Evolutionary conservation across 169 alveolate species (phyloP).

Genomic region (Cryptosporidium meleagridis): DNA sequence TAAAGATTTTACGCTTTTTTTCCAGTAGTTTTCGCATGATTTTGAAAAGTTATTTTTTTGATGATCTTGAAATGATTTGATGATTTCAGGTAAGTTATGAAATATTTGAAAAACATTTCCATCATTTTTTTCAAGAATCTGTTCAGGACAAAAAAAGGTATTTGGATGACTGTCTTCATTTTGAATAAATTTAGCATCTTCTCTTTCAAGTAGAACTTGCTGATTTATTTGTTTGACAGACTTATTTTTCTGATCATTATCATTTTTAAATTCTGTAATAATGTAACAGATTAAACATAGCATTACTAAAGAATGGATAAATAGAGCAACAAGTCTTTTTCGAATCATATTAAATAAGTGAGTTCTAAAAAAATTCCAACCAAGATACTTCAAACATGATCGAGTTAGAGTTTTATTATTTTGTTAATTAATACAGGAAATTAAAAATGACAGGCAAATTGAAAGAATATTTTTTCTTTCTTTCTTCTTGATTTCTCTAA

Average conservation of each 20-base stretch:
- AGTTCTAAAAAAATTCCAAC: no score
- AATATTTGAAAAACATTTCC: neutral
- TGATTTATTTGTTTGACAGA: no score
- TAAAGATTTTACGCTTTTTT: neutral
- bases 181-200: no score
- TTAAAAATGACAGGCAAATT: no score
- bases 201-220: no score
- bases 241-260: no score
- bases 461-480: no score
- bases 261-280: neutral
- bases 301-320: neutral
- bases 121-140: neutral
- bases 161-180: no score
- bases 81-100: neutral
- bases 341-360: neutral
- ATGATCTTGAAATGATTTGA: constrained; percentile 5
- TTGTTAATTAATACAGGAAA: no score
- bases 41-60: neutral
- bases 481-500: no score
- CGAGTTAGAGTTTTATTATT: neutral
- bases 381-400: no score
- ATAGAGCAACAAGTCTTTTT: neutral
- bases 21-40: constrained; percentile 29
- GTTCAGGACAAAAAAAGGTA: no score
- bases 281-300: neutral